phyloP scores from a whole-genome alignment of 1,139 yeast species.

The Geotrichum citri-aurantii region DNA sequence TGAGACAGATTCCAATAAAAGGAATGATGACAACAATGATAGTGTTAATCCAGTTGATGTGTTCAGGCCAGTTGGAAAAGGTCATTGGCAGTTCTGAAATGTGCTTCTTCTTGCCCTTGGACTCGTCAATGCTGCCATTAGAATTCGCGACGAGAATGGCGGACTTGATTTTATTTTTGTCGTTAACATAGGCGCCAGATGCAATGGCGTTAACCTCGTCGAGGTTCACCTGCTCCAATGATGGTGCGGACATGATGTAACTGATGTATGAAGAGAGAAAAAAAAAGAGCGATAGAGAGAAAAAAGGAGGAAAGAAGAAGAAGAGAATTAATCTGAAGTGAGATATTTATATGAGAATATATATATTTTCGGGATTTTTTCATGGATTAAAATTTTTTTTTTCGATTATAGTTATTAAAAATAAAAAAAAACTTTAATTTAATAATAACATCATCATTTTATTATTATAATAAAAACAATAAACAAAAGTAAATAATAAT shows the following conservation, averaged over 20 bases:
- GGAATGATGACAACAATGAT: slow-evolving; percentile 75
- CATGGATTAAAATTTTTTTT: not conserved
- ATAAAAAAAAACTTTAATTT: no score
- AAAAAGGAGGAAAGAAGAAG: not conserved
- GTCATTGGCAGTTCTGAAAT: slow-evolving; percentile 95
- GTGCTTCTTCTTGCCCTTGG: slow-evolving; percentile 42
- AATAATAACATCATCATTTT: no score
- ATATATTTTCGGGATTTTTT: not conserved
- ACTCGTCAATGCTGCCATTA: slow-evolving; percentile 25
- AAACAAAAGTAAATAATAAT: no score
- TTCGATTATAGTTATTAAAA: no score
- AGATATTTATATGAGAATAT: not conserved
- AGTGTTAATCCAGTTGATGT: slow-evolving; percentile 89
- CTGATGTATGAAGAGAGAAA: not conserved
- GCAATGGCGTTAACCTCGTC: slow-evolving; percentile 67
- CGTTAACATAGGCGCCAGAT: slow-evolving; percentile 78
- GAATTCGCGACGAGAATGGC: slow-evolving; percentile 49
- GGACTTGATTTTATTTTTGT: slow-evolving; percentile 45
- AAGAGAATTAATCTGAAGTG: not conserved
- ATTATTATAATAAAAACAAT: no score
- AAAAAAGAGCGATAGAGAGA: not conserved
- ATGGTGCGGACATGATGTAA: not conserved
- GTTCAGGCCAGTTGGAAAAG: slow-evolving; percentile 70
- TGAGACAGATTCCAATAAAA: slow-evolving; percentile 49
- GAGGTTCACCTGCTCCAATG: slow-evolving; percentile 10